phyloP scores from a whole-genome alignment of 208 protist genomes.

The Acanthamoeba culbertsoni region DNA sequence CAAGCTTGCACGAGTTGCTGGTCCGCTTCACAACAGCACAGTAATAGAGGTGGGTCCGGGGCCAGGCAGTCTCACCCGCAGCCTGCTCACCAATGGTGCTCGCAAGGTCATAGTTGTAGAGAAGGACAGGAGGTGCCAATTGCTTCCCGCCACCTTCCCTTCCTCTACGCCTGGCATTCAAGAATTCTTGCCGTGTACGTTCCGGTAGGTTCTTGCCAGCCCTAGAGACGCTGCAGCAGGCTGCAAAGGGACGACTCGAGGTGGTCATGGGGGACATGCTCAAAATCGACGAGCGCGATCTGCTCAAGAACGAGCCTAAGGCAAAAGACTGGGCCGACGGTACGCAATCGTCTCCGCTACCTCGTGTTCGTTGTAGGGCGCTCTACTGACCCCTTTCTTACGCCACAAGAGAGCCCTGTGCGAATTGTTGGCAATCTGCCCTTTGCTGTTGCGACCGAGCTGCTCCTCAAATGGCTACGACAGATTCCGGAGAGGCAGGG shows the following conservation, averaged over 20 bases:
- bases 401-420: slow-evolving; percentile 6
- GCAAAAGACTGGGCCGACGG: not conserved
- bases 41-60: slow-evolving; percentile 44
- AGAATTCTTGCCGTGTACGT: not conserved
- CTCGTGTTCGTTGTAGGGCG: too few species aligned
- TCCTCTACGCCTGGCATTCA: not conserved
- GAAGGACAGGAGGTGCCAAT: slow-evolving; percentile 14
- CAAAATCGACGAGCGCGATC: slow-evolving; percentile 3
- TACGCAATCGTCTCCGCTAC: not conserved
- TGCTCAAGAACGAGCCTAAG: slow-evolving; percentile 29
- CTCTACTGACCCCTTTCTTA: too few species aligned
- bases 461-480: slow-evolving; percentile 40
- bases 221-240: slow-evolving; percentile 10
- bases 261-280: slow-evolving; percentile 3
- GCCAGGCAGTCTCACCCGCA: slow-evolving; percentile 48
- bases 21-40: not conserved
- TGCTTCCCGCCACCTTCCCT: not conserved
- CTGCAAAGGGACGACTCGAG: not conserved
- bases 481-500: slow-evolving; percentile 8
- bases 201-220: slow-evolving; percentile 3
- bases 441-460: slow-evolving; percentile 27
- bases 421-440: slow-evolving; percentile 44
- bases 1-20: not conserved
- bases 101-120: slow-evolving; percentile 50
- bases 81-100: slow-evolving; percentile 35